A percentile compares a stretch with the other conserved stretches of the same genome.
Evolutionary conservation across 768 basidiomycete species (phyloP).

Genomic region (Termitomyces sp.): DNA sequence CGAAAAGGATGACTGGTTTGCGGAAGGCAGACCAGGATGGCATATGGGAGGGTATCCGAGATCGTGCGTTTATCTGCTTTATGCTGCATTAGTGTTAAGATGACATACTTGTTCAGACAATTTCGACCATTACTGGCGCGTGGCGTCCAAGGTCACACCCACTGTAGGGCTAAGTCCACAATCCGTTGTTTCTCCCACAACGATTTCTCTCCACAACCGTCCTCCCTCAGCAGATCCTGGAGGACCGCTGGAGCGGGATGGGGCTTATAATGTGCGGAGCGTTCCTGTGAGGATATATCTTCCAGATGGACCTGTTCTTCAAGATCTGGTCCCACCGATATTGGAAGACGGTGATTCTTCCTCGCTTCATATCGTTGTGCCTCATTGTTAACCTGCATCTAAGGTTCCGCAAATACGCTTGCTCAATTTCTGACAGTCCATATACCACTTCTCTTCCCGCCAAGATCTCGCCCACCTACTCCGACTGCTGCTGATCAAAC

Average conservation of each 20-base stretch:
- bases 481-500: conserved; percentile 35
- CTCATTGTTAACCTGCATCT: neutral
- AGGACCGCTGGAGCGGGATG: conserved; percentile 61
- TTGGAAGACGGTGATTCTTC: conserved; percentile 59
- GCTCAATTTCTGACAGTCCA: conserved; percentile 61
- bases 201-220: conserved; percentile 57
- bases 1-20: conserved; percentile 87
- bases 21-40: conserved; percentile 92
- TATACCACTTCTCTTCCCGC: conserved; percentile 76
- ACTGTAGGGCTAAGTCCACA: conserved; percentile 57
- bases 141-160: conserved; percentile 90
- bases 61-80: conserved; percentile 56
- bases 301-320: conserved; percentile 85
- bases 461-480: conserved; percentile 37
- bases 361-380: neutral
- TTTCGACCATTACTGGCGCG: conserved; percentile 92
- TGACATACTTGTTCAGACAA: conserved; percentile 57
- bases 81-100: neutral
- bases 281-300: conserved; percentile 89
- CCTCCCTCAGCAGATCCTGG: conserved; percentile 60
- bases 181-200: conserved; percentile 49
- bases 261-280: conserved; percentile 81
- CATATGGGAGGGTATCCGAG: conserved; percentile 94
- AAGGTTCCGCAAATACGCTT: conserved; percentile 73
- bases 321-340: conserved; percentile 82